Conservation (phyloP, 1,139 yeast genomes). For the Hanseniaspora sp. region DNA sequence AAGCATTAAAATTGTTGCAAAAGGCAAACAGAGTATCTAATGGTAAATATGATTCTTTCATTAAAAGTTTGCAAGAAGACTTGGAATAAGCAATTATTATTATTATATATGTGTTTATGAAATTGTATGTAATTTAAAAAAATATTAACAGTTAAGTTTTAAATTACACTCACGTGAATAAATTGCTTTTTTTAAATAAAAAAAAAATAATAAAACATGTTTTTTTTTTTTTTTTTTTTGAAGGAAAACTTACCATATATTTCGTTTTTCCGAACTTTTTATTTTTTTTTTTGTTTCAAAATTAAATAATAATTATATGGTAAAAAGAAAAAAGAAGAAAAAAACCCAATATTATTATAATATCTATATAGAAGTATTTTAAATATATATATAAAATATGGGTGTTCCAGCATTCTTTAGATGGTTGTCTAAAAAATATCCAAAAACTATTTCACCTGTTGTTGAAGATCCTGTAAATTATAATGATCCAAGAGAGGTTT, state of each 20-base stretch:
- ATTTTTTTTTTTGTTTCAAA: no score
- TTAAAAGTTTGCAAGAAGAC: slow-evolving; percentile 29
- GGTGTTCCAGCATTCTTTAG: slow-evolving; percentile 96
- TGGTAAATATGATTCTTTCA: slow-evolving; percentile 55
- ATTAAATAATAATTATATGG: no score
- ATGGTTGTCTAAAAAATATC: slow-evolving; percentile 89
- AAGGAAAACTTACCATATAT: not conserved
- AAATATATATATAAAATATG: slow-evolving; percentile 25
- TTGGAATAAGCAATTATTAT: slow-evolving; percentile 31
- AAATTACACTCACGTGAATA: not conserved
- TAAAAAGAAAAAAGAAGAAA: not conserved
- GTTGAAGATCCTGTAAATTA: slow-evolving; percentile 55
- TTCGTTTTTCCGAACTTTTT: no score
- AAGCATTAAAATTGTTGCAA: slow-evolving; percentile 53
- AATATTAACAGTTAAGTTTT: no score
- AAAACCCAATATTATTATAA: not conserved
- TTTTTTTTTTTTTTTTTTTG: no score
- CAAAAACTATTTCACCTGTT: slow-evolving; percentile 86
- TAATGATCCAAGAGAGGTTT: slow-evolving; percentile 50
- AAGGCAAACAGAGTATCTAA: slow-evolving; percentile 68
- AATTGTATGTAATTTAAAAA: not conserved
- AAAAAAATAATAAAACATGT: not conserved
- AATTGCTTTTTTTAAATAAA: not conserved
- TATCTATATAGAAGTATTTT: no score
- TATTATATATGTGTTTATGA: slow-evolving; percentile 28